Evolutionary conservation across 1,139 yeast genomes (phyloP).

Genomic region (Lodderomyces parapsilosis): DNA sequence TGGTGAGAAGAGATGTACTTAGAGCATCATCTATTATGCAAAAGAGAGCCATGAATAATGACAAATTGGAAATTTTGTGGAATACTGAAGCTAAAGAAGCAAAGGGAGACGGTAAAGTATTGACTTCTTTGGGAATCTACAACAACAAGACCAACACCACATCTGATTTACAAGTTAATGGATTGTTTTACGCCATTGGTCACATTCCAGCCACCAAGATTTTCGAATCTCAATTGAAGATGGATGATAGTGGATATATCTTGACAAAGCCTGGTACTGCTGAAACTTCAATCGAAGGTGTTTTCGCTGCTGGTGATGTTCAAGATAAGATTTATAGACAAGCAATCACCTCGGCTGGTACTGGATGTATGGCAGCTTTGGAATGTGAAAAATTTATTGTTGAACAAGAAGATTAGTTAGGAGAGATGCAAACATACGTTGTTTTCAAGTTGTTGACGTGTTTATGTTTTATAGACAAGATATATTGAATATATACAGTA

Average conservation of each 20-base stretch:
- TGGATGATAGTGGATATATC: slow-evolving; percentile 87
- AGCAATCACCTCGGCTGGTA: slow-evolving; percentile 98
- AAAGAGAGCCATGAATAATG: slow-evolving; percentile 79
- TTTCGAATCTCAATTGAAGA: slow-evolving; percentile 72
- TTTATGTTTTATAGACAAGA: slow-evolving; percentile 7
- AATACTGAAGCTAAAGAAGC: slow-evolving; percentile 86
- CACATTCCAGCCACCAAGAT: slow-evolving; percentile 90
- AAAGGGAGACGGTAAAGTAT: slow-evolving; percentile 84
- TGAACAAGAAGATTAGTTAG: slow-evolving; percentile 55
- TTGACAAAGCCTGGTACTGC: slow-evolving; percentile 87
- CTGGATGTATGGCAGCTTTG: slow-evolving; percentile 99
- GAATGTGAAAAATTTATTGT: slow-evolving; percentile 86
- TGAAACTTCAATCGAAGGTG: slow-evolving; percentile 83
- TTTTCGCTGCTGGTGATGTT: slow-evolving; percentile 98
- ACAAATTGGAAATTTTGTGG: slow-evolving; percentile 87
- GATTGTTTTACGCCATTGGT: slow-evolving; percentile 97
- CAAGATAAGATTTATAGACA: slow-evolving; percentile 97
- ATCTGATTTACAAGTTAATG: slow-evolving; percentile 74
- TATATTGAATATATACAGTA: slow-evolving; percentile 1
- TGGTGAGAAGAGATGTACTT: slow-evolving; percentile 90
- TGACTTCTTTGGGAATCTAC: slow-evolving; percentile 58
- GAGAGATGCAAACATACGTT: too few species aligned
- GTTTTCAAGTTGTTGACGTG: too few species aligned
- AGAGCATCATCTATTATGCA: slow-evolving; percentile 97
- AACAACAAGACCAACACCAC: slow-evolving; percentile 72